Percentiles rank a stretch among this genome's conserved stretches.
These are phyloP conservation scores for Colletotrichum musicola DNA, from an alignment of 2,329 filamentous ascomycete genomes.

Conservation along the genomic window DNA sequence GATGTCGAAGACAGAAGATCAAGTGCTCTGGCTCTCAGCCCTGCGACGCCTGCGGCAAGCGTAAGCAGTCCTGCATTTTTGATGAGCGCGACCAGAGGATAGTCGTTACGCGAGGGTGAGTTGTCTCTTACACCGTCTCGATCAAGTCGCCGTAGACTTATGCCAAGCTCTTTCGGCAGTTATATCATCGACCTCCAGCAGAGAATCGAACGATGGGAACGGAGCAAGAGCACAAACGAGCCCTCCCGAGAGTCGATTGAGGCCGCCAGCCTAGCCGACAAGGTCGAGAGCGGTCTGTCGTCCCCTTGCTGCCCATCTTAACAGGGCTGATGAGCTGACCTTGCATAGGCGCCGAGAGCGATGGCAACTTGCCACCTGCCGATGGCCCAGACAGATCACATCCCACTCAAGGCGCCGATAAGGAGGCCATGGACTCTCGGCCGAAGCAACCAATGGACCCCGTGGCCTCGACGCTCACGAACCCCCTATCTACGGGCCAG, in stretches of 20 bases:
- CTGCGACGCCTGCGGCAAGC: conserved; percentile 58
- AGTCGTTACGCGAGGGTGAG: conserved; percentile 60
- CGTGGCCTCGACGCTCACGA: conserved; percentile 51
- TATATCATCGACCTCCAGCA: conserved; percentile 43
- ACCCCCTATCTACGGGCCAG: conserved; percentile 55
- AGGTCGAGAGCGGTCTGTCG: conserved; percentile 16
- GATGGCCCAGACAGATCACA: conserved; percentile 5
- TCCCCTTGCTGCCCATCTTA: not conserved
- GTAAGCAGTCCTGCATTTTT: conserved; percentile 56
- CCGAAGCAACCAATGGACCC: conserved; percentile 41
- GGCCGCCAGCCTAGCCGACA: conserved; percentile 11
- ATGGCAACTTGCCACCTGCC: conserved; percentile 5
- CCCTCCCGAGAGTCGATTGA: conserved; percentile 17
- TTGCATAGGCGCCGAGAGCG: conserved; percentile 15
- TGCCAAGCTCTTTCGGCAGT: conserved; percentile 23
- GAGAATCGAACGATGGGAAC: conserved; percentile 25
- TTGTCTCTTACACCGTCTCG: conserved; percentile 1
- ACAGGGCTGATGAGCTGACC: not conserved
- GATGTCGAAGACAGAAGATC: conserved; percentile 60
- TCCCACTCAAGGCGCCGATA: not conserved
- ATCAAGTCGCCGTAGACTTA: not conserved
- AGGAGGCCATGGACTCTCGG: conserved; percentile 1
- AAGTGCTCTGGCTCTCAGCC: conserved; percentile 60
- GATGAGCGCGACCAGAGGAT: conserved; percentile 62
- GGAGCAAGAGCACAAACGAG: conserved; percentile 28